Evolutionary conservation across 495 filamentous ascomycete species (phyloP).

Genomic region (Penicillium crystallinum): DNA sequence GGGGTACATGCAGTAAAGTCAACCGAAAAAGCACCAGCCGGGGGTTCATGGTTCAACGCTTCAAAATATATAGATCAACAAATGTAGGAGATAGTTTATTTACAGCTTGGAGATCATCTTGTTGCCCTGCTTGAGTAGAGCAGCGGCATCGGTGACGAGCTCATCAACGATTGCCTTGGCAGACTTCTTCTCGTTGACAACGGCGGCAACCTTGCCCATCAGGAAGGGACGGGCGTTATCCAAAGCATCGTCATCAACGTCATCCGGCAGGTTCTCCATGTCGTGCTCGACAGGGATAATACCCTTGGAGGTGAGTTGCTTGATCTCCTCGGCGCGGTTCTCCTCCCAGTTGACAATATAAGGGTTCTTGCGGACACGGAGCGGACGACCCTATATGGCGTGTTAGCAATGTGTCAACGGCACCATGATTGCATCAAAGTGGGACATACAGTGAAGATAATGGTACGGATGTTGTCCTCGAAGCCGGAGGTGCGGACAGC

Average conservation of each 20-base stretch:
- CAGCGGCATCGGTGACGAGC: conserved; percentile 78
- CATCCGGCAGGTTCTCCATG: conserved; percentile 74
- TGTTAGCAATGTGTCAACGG: conserved; percentile 15
- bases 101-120: conserved; percentile 65
- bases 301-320: conserved; percentile 81
- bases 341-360: conserved; percentile 97
- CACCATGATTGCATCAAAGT: neutral
- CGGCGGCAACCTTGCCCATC: conserved; percentile 95
- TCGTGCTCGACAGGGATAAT: conserved; percentile 91
- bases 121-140: conserved; percentile 59
- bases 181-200: conserved; percentile 86
- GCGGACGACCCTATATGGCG: conserved; percentile 64
- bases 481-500: conserved; percentile 87
- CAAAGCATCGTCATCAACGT: conserved; percentile 71
- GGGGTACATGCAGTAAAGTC: too few relatives aligned
- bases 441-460: conserved; percentile 81
- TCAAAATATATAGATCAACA: conserved; percentile 4
- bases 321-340: conserved; percentile 83
- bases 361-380: conserved; percentile 85
- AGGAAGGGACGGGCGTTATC: conserved; percentile 88
- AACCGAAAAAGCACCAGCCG: neutral
- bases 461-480: conserved; percentile 91
- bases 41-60: conserved; percentile 6
- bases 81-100: conserved; percentile 15
- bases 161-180: conserved; percentile 95